phyloP scores from a whole-genome alignment of 2,329 filamentous ascomycete genomes.

The Botrytis aclada region DNA sequence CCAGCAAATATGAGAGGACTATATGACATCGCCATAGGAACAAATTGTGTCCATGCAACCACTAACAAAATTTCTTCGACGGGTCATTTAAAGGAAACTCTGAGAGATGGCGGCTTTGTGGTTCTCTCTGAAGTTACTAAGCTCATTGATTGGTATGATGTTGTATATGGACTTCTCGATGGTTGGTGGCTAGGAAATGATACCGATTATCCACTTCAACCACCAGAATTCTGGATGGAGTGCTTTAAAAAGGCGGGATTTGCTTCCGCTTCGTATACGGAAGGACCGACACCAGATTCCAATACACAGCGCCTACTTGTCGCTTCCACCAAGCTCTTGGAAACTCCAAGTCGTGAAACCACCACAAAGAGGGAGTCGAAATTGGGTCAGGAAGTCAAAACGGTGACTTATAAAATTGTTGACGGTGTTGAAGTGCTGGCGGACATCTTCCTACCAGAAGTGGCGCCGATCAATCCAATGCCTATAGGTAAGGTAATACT shows the following conservation, averaged over 20 bases:
- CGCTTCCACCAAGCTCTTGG: neutral
- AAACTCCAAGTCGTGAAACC: neutral
- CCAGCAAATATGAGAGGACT: slow-evolving; percentile 16
- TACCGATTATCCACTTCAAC: slow-evolving; percentile 20
- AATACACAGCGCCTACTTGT: slow-evolving; percentile 19
- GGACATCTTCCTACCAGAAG: slow-evolving; percentile 7
- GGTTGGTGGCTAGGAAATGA: slow-evolving; percentile 33
- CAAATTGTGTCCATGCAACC: slow-evolving; percentile 34
- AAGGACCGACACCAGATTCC: slow-evolving; percentile 25
- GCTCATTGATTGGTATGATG: slow-evolving; percentile 29
- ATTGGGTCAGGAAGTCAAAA: neutral
- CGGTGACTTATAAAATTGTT: slow-evolving; percentile 5
- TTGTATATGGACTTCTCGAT: slow-evolving; percentile 34
- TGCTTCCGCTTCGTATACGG: slow-evolving; percentile 21
- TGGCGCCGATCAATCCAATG: neutral
- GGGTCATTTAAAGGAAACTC: slow-evolving; percentile 20
- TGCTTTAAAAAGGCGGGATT: slow-evolving; percentile 21
- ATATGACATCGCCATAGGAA: slow-evolving; percentile 29
- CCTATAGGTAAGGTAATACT: neutral
- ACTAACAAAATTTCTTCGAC: slow-evolving; percentile 18
- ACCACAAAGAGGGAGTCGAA: neutral
- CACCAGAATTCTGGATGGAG: slow-evolving; percentile 26
- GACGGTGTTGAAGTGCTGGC: slow-evolving; percentile 3
- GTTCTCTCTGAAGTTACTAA: slow-evolving; percentile 30
- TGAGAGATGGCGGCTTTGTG: slow-evolving; percentile 28